These are phyloP conservation scores for Cryphonectria radicalis DNA, from an alignment of 2,329 filamentous ascomycete genomes.

Conservation along the genomic window DNA sequence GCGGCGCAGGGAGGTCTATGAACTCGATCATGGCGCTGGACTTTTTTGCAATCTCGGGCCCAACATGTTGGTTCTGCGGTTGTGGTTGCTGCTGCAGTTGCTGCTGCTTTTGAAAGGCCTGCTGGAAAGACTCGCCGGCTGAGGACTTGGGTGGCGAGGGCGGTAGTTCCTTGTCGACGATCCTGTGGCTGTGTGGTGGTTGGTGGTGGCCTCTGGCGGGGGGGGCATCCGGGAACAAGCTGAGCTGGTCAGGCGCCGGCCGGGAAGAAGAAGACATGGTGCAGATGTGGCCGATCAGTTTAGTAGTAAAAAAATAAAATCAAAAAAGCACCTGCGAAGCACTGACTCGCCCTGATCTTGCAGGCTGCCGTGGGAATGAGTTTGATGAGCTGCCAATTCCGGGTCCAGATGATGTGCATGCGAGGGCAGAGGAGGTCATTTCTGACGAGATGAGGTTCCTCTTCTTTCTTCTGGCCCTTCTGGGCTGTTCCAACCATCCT, in stretches of 20 bases:
- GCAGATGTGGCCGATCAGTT: not conserved
- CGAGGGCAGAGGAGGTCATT: conserved; percentile 5
- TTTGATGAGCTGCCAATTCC: conserved; percentile 2
- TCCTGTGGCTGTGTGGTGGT: conserved; percentile 16
- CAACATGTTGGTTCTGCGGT: conserved; percentile 8
- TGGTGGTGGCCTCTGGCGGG: conserved; percentile 6
- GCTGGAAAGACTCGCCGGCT: conserved; percentile 22
- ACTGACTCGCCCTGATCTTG: not conserved
- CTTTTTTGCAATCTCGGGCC: not conserved
- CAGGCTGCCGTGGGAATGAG: conserved; percentile 1
- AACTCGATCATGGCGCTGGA: conserved; percentile 63
- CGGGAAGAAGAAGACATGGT: conserved; percentile 1
- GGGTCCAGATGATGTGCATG: not conserved
- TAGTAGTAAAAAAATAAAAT: not conserved
- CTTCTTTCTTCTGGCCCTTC: not conserved
- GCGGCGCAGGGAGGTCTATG: conserved; percentile 75
- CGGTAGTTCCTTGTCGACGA: conserved; percentile 26
- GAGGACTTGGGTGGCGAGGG: conserved; percentile 27
- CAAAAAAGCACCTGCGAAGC: not conserved
- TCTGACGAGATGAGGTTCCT: conserved; percentile 3
- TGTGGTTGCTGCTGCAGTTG: conserved; percentile 16
- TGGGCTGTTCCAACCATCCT: not conserved
- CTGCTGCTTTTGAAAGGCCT: conserved; percentile 16
- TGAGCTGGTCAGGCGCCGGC: conserved; percentile 1
- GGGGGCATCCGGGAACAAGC: not conserved